Evolutionary conservation across 257 asterid genomes (phyloP), one percentile per base, ranked within the genome.

Genomic region (Oldenlandia corymbosa): DNA sequence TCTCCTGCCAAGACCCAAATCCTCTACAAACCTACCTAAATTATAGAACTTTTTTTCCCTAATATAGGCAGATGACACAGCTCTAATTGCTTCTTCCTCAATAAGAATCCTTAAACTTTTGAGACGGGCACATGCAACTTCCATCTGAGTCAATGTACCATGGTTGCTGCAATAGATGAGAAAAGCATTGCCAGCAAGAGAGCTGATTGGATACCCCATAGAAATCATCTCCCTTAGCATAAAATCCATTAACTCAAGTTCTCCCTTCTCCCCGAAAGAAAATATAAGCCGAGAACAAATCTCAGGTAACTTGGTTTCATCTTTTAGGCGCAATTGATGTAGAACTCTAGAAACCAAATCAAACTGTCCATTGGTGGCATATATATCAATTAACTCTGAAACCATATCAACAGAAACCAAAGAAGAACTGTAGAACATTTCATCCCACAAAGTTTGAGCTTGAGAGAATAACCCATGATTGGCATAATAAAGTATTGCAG

Each of bases 1-100:
- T 80, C 74, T 85, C 87, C 99, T 84, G 49, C 94, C 86, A 66
- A 93, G 83, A 56, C 99, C 97, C 18, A 93, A 84, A 49, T 84
- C 91, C 49, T 75, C 75, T 31, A 90, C 78, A 49, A 93, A 93
- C 80, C 80, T 78, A 45, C 96, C 88, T 65, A 90, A 77, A 72
- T 46, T 67, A 37, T 82, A 87, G 70, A 87, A 84, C 80, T 78
- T 93, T 53, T 75, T 78, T 58, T 73, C 79, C 79, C 79, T 89
- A 50, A 89, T 83, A 77, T 87, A 93, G 37, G 94, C 87, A 49
- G 74, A 75, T 55, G 95, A 72, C 52, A 93, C 70, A 1, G 96
- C 88, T 73, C 86, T 76, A 70, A 93, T 85, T 18, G 87, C 95
- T 79, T 85, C 87, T 81, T 87, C 94, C 79, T 93, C 94, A 57